Conservation (phyloP, 106 monocot genomes). For the Hemerocallis citrina region DNA sequence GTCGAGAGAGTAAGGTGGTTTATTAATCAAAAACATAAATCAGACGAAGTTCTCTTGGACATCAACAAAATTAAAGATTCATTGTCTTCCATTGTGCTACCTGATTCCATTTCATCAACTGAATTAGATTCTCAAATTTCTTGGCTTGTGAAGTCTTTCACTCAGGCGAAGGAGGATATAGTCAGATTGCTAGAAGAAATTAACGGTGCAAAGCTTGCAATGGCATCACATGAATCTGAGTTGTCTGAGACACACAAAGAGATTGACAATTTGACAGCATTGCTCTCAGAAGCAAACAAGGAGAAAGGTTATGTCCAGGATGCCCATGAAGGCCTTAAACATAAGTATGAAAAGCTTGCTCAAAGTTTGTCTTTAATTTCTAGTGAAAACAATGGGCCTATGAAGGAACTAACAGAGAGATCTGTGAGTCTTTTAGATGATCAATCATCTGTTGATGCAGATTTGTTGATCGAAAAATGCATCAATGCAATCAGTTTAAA, state of each 20-base stretch:
- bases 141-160: conserved; percentile 32
- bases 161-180: conserved; percentile 24
- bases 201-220: conserved; percentile 3
- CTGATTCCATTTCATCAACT: conserved; percentile 30
- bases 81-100: conserved; percentile 39
- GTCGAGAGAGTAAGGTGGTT: conserved; percentile 60
- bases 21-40: conserved; percentile 37
- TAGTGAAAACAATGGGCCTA: conserved; percentile 34
- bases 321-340: conserved; percentile 28
- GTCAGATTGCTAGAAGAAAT: conserved; percentile 28
- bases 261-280: conserved; percentile 21
- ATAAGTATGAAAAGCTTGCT: conserved; percentile 22
- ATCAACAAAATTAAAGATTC: conserved; percentile 29
- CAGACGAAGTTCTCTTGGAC: conserved; percentile 19
- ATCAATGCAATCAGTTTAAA: conserved; percentile 28
- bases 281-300: conserved; percentile 27
- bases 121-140: conserved; percentile 34
- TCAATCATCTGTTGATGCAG: conserved; percentile 18
- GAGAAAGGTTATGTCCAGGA: conserved; percentile 20
- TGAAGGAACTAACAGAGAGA: conserved; percentile 30
- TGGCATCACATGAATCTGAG: conserved; percentile 29
- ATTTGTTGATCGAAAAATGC: conserved; percentile 36
- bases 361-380: conserved; percentile 37
- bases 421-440: conserved; percentile 39
- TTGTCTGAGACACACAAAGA: conserved; percentile 33